Conservation (phyloP, 2,329 filamentous ascomycete species). For the Aspergillus amoenus region DNA sequence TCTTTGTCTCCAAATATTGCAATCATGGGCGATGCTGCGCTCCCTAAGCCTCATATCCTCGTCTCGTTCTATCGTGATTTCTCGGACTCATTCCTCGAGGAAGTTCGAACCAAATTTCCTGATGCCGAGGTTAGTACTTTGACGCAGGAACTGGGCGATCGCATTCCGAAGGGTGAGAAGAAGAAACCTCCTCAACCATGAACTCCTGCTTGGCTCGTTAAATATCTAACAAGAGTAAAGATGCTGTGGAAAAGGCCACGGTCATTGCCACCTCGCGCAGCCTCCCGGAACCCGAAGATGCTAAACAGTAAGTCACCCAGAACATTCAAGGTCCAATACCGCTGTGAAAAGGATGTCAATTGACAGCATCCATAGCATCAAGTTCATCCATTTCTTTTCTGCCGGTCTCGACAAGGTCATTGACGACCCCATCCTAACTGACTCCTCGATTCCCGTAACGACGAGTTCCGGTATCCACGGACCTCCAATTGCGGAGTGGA, state of each 20-base stretch:
- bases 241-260: slow-evolving; percentile 24
- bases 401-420: slow-evolving; percentile 58
- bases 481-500: slow-evolving; percentile 67
- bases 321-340: background rate
- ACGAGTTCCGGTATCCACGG: slow-evolving; percentile 59
- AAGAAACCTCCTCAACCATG: background rate
- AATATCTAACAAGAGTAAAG: slow-evolving; percentile 10
- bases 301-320: slow-evolving; percentile 21
- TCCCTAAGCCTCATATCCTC: slow-evolving; percentile 23
- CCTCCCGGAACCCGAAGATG: slow-evolving; percentile 29
- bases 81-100: slow-evolving; percentile 16
- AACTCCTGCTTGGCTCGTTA: background rate
- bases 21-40: slow-evolving; percentile 25
- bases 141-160: slow-evolving; percentile 9
- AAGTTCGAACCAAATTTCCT: slow-evolving; percentile 23
- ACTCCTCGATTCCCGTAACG: slow-evolving; percentile 54
- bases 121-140: slow-evolving; percentile 22
- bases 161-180: slow-evolving; percentile 25
- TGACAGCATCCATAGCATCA: slow-evolving; percentile 28
- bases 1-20: background rate
- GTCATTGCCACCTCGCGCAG: slow-evolving; percentile 26
- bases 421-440: slow-evolving; percentile 53
- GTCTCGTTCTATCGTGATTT: slow-evolving; percentile 20
- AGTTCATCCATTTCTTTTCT: slow-evolving; percentile 57
- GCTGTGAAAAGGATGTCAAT: background rate